phyloP scores from a whole-genome alignment of 768 basidiomycete species.

The Dictyophora rubrovolvata region DNA sequence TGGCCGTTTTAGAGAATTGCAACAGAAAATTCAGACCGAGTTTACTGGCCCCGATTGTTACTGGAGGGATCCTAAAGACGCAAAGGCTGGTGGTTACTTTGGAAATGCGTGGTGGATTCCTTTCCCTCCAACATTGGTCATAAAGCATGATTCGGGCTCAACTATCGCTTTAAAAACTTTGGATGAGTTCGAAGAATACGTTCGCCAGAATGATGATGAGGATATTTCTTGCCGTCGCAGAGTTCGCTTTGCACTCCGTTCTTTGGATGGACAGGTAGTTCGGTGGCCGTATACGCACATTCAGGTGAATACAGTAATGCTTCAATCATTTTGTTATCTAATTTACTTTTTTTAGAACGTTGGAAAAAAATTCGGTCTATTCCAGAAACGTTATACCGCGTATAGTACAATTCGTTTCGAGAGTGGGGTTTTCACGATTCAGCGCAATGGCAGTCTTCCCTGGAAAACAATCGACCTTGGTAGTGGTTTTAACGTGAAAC shows the following conservation, averaged over 20 bases:
- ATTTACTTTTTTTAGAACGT: constrained; percentile 27
- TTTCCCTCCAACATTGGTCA: constrained; percentile 64
- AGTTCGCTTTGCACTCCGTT: constrained; percentile 52
- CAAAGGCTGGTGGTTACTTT: constrained; percentile 41
- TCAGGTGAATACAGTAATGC: constrained; percentile 27
- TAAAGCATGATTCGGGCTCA: constrained; percentile 58
- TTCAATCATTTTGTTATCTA: not conserved
- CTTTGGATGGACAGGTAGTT: constrained; percentile 53
- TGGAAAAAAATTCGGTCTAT: constrained; percentile 34
- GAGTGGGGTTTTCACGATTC: constrained; percentile 39
- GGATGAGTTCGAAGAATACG: constrained; percentile 45
- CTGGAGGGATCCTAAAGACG: constrained; percentile 38
- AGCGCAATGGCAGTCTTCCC: constrained; percentile 38
- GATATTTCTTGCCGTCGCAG: constrained; percentile 41
- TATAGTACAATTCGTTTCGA: constrained; percentile 36
- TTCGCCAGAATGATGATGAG: constrained; percentile 47
- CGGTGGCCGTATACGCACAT: constrained; percentile 55
- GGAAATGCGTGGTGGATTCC: constrained; percentile 76
- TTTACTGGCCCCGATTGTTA: constrained; percentile 66
- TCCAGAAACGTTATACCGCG: constrained; percentile 42
- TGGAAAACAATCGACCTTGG: constrained; percentile 50
- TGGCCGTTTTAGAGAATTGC: constrained; percentile 35
- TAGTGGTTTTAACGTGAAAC: constrained; percentile 55
- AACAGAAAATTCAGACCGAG: constrained; percentile 42
- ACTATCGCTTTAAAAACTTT: constrained; percentile 36